A percentile compares a stretch with the other conserved stretches of the same genome.
phyloP scores from a whole-genome alignment of 371 early-diverging fungal genomes.

The Actinomucor elegans region DNA sequence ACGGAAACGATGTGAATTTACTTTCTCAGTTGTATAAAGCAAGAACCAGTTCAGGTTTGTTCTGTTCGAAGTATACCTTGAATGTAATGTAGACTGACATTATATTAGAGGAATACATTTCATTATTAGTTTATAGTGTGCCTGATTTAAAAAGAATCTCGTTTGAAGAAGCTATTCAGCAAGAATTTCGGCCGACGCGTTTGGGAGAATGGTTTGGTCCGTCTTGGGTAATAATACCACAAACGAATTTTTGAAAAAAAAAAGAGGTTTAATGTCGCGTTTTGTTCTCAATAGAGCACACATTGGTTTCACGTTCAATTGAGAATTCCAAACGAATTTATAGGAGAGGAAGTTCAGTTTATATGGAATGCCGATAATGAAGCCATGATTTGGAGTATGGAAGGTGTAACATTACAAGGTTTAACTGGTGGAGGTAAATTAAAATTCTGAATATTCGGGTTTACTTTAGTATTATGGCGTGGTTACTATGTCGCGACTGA shows the following conservation, averaged over 20 bases:
- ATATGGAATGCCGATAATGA: slow-evolving; percentile 86
- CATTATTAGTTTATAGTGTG: slow-evolving; percentile 68
- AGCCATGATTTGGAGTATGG: slow-evolving; percentile 83
- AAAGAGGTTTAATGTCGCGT: too few species aligned
- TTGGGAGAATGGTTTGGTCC: slow-evolving; percentile 83
- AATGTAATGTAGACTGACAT: too few species aligned
- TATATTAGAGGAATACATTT: slow-evolving; percentile 42
- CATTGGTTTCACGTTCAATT: slow-evolving; percentile 85
- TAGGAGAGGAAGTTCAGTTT: slow-evolving; percentile 73
- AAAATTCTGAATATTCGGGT: too few species aligned
- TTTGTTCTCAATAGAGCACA: slow-evolving; percentile 62
- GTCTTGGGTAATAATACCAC: slow-evolving; percentile 64
- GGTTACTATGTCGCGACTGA: too few species aligned
- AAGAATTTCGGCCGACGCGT: slow-evolving; percentile 62
- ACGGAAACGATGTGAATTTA: slow-evolving; percentile 50
- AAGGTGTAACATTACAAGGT: slow-evolving; percentile 84
- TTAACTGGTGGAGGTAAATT: slow-evolving; percentile 78
- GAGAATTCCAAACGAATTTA: slow-evolving; percentile 73
- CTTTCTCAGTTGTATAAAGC: slow-evolving; percentile 49
- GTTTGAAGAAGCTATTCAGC: slow-evolving; percentile 81
- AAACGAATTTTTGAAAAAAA: too few species aligned
- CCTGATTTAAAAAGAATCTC: slow-evolving; percentile 79
- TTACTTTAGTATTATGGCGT: neutral
- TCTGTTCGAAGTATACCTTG: too few species aligned
- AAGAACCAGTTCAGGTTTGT: slow-evolving; percentile 40